A percentile compares a stretch with the other conserved stretches of the same genome.
Conservation (phyloP, 148 eudicot genomes). For the Vaccinium darrowii region DNA sequence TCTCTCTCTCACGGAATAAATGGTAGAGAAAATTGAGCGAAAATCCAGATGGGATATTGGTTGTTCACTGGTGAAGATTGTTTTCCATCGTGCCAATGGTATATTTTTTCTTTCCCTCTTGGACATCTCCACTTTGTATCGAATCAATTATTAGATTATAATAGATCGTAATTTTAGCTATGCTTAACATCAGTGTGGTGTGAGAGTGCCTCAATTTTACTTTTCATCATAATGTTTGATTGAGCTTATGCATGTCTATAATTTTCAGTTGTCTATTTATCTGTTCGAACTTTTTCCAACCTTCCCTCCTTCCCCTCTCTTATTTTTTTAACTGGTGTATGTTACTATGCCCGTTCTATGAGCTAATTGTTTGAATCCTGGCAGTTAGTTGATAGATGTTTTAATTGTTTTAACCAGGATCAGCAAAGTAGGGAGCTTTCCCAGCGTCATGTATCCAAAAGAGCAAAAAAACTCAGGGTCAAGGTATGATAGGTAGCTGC, state of each 20-base stretch:
- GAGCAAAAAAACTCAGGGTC: conserved; percentile 83
- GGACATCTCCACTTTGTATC: no score
- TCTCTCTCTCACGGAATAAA: no score
- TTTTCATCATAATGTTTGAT: no score
- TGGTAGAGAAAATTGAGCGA: no score
- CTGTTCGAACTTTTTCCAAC: background rate
- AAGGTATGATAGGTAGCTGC: conserved; percentile 42
- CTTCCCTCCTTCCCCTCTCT: background rate
- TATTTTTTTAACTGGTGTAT: background rate
- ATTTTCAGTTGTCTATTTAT: background rate
- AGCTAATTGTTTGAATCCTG: background rate
- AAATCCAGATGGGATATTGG: no score
- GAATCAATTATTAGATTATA: no score
- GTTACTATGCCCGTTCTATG: background rate
- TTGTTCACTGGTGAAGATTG: no score
- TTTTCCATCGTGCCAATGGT: no score
- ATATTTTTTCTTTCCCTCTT: no score
- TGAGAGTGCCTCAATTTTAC: no score
- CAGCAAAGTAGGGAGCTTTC: conserved; percentile 99
- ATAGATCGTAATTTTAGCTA: no score
- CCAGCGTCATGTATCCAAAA: conserved; percentile 81
- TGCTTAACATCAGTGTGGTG: no score
- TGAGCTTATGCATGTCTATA: background rate
- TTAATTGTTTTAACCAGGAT: conserved; percentile 49
- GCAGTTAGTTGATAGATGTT: background rate